phyloP scores from a whole-genome alignment of 140 eudicot genomes.

The Bidens hawaiensis region DNA sequence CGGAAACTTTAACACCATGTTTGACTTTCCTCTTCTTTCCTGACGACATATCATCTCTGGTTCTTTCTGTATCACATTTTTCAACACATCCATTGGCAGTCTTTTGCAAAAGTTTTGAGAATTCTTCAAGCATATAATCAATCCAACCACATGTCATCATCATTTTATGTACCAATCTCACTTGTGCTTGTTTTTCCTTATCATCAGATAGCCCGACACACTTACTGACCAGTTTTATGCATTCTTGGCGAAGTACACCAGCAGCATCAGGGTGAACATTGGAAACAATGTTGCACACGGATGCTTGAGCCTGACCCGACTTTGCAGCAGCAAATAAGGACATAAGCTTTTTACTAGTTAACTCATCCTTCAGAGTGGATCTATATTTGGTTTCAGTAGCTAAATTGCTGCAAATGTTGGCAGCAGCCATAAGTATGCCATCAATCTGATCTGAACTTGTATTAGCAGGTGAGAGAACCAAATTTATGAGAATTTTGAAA shows the following conservation, averaged over 20 bases:
- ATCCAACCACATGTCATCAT: constrained; percentile 72
- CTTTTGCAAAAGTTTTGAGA: constrained; percentile 44
- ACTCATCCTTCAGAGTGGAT: constrained; percentile 49
- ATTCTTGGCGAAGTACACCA: constrained; percentile 57
- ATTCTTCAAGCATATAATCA: constrained; percentile 54
- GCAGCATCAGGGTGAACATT: constrained; percentile 44
- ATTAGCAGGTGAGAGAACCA: constrained; percentile 43
- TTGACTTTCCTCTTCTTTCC: constrained; percentile 52
- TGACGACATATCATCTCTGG: constrained; percentile 22
- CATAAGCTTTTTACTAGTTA: constrained; percentile 59
- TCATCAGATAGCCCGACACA: constrained; percentile 47
- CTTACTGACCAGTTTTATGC: constrained; percentile 50
- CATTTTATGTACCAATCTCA: constrained; percentile 78
- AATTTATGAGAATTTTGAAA: constrained; percentile 38
- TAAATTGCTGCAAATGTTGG: constrained; percentile 57
- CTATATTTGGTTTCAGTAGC: constrained; percentile 36
- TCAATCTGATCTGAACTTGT: constrained; percentile 47
- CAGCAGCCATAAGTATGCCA: constrained; percentile 64
- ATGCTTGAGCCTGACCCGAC: constrained; percentile 54
- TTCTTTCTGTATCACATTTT: constrained; percentile 40
- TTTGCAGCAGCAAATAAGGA: constrained; percentile 61
- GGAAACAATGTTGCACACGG: constrained; percentile 66
- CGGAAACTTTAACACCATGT: constrained; percentile 27
- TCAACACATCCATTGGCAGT: constrained; percentile 49
- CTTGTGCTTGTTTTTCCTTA: constrained; percentile 63